phyloP scores from a whole-genome alignment of 768 basidiomycete species.

The Psilocybe sp. region DNA sequence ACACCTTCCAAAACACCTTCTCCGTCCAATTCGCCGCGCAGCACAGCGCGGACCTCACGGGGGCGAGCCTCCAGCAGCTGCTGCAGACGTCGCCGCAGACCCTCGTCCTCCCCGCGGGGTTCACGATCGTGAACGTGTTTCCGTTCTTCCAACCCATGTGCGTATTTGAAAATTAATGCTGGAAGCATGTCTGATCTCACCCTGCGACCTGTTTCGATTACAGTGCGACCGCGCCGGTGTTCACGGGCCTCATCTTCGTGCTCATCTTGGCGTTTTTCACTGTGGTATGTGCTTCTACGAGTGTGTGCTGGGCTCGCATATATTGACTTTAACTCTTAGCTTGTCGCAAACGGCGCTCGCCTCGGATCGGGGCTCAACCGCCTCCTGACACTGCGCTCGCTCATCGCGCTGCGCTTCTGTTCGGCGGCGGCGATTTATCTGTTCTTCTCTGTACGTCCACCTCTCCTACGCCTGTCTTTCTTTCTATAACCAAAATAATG shows the following conservation, averaged over 20 bases:
- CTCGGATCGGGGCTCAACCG: slow-evolving; percentile 24
- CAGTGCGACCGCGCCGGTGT: slow-evolving; percentile 52
- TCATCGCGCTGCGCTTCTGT: slow-evolving; percentile 25
- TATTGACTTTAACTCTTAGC: no score
- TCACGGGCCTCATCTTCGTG: slow-evolving; percentile 53
- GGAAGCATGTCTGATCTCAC: no score
- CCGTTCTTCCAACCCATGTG: no score
- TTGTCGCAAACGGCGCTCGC: slow-evolving; percentile 28
- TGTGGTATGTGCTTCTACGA: slow-evolving; percentile 36
- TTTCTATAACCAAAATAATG: background rate
- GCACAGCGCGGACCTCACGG: no score
- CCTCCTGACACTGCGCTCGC: slow-evolving; percentile 20
- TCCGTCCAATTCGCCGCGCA: no score
- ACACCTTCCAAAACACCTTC: no score
- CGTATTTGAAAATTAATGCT: no score
- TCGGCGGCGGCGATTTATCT: slow-evolving; percentile 26
- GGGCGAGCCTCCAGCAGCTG: no score
- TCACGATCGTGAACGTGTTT: no score
- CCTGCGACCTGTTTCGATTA: slow-evolving; percentile 54
- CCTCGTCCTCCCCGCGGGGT: no score
- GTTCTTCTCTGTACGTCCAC: slow-evolving; percentile 23
- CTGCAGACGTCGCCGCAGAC: no score
- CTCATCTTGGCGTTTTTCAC: slow-evolving; percentile 44
- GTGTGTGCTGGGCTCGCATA: no score
- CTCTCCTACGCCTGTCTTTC: background rate